Evolutionary conservation across 2,329 filamentous ascomycete genomes (phyloP), one percentile per base, ranked within the genome.

Genomic region (Eutypella sp.): DNA sequence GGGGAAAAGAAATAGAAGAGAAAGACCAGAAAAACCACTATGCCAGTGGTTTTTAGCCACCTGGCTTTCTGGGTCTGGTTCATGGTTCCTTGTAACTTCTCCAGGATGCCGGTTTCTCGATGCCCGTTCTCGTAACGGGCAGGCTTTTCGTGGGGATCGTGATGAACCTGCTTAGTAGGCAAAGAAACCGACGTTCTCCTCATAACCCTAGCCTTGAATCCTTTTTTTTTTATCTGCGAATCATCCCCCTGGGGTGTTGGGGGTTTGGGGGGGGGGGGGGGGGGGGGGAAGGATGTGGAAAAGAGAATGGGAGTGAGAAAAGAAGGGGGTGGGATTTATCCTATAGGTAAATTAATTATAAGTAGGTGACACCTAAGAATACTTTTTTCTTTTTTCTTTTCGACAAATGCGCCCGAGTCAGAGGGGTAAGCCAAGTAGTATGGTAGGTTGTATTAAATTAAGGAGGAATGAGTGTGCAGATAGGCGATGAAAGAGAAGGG

Each of bases 131-230:
- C 68, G 69, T 84, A 84, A 59, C 81, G 77, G 59, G 72, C 78
- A 58, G 76, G 74, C 62, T 85, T 85, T 67, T 85, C 81, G 78
- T 79, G 68, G 51, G 78, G 79, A 61, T 85, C 81, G 75, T 73
- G 69, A 58, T 70, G 72, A 61, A 71, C 66, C 61, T 80, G 76
- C 68, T 79, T 78, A 31, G 77, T 82, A 63, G 80, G 78, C 65
- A 82, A 65, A 61, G 81, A 82, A 50, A 82, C 77, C 52, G 79
- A 82, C 63, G 78, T 79, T 70, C 79, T 81, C 74, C 80, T 77
- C 81, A 85, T 85, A 66, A 55, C 60, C 54, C 53, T 13, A 39
- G n/a, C 10, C 10, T 58, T 42, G 53, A 48, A 43, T 46, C n/a
- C n/a, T n/a, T n/a, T n/a, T n/a, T n/a, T n/a, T n/a, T n/a, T n/a